Conservation (phyloP, 257 asterid genomes). For the Fraxinus pennsylvanica region DNA sequence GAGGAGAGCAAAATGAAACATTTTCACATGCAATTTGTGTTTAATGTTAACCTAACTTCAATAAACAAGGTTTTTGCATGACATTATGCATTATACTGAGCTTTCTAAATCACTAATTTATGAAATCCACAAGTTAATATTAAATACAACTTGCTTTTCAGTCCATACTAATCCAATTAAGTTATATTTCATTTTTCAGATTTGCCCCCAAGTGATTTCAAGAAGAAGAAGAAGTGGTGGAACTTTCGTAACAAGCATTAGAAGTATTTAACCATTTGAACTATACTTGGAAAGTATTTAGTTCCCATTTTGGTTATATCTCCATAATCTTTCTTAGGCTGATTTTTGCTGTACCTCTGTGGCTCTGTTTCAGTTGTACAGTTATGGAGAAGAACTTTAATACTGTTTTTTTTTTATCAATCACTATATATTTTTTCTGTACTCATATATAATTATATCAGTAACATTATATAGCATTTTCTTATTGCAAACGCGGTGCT, state of each 20-base stretch:
- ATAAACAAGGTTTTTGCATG: background rate
- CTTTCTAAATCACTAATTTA: background rate
- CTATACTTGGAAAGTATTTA: background rate
- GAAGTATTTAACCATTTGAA: background rate
- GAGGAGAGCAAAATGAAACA: background rate
- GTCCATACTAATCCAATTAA: slow-evolving; percentile 3
- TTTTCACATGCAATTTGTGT: background rate
- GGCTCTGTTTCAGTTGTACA: background rate
- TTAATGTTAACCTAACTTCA: too few species aligned
- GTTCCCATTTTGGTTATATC: background rate
- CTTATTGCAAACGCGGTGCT: background rate
- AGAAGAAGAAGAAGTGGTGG: slow-evolving; percentile 92
- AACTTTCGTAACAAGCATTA: slow-evolving; percentile 69
- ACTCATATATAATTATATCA: background rate
- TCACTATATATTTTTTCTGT: background rate
- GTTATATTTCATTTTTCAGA: slow-evolving; percentile 43
- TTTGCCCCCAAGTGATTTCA: slow-evolving; percentile 54
- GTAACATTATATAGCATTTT: background rate
- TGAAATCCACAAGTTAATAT: background rate
- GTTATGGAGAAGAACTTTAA: background rate
- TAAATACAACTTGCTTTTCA: background rate
- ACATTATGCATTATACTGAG: background rate
- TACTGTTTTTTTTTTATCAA: background rate
- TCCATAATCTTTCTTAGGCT: background rate
- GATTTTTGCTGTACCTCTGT: background rate